Conservation (phyloP, 306 rosid species). For the Gastrolobium bilobum region DNA sequence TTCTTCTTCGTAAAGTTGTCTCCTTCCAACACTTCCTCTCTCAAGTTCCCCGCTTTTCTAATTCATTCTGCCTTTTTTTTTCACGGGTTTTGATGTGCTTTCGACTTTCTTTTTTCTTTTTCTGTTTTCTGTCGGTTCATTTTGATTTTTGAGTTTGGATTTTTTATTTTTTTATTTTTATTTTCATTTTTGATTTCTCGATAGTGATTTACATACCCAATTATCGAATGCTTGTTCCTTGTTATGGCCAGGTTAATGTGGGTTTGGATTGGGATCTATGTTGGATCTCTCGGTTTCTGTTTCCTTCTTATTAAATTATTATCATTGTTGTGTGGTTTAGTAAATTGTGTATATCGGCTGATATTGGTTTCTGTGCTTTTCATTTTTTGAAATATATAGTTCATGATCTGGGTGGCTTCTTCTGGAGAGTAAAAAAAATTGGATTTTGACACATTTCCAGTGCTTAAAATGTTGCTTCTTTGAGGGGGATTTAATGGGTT, state of each 20-base stretch:
- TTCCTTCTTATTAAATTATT: conserved; percentile 54
- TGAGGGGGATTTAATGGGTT: conserved; percentile 88
- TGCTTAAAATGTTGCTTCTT: conserved; percentile 64
- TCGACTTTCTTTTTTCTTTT: conserved; percentile 29
- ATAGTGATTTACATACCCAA: conserved; percentile 45
- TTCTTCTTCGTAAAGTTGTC: not conserved
- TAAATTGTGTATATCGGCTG: conserved; percentile 60
- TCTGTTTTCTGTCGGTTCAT: conserved; percentile 39
- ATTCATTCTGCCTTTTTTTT: conserved; percentile 46
- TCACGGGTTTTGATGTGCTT: conserved; percentile 41
- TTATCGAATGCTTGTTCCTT: conserved; percentile 46
- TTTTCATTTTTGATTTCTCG: not conserved
- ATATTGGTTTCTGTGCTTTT: conserved; percentile 64
- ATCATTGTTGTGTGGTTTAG: conserved; percentile 51
- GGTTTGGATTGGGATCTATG: conserved; percentile 87
- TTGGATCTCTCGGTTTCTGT: conserved; percentile 77
- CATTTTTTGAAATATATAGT: conserved; percentile 24
- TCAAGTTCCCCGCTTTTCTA: conserved; percentile 22
- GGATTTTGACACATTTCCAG: conserved; percentile 62
- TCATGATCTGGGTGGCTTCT: conserved; percentile 62
- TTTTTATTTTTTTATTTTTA: not conserved
- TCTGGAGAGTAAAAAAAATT: conserved; percentile 55
- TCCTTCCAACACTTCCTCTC: not conserved
- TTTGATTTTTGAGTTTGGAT: conserved; percentile 41
- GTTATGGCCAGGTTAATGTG: conserved; percentile 74